Percentiles rank a stretch among this genome's conserved stretches.
Conservation (phyloP, 148 eudicot genomes). For the Chenopodium quinoa region DNA sequence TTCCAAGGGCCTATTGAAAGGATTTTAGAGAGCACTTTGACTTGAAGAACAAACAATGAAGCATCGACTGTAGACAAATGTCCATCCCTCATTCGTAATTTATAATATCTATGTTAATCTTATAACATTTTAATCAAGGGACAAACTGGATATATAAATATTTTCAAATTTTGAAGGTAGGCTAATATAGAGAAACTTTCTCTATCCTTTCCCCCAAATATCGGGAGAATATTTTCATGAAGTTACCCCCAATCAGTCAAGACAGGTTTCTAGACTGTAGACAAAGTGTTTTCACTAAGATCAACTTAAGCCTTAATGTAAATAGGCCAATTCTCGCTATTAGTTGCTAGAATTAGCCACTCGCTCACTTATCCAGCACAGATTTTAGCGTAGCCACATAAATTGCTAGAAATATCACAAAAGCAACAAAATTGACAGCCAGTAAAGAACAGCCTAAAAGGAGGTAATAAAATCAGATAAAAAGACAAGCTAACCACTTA, state of each 20-base stretch:
- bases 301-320: neutral
- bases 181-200: neutral
- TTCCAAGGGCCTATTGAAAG: neutral
- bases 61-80: too few species aligned
- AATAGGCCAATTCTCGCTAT: neutral
- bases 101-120: too few species aligned
- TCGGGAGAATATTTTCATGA: neutral
- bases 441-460: neutral
- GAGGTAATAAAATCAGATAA: neutral
- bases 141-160: too few species aligned
- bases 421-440: neutral
- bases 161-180: too few species aligned
- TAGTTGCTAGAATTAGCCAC: neutral
- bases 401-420: neutral
- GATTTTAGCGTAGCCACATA: neutral
- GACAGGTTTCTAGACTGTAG: neutral
- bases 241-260: neutral
- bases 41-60: neutral
- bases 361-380: neutral
- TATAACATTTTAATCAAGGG: too few species aligned
- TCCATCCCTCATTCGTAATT: too few species aligned
- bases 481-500: neutral
- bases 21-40: neutral
- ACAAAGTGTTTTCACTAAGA: neutral
- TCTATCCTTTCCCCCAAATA: neutral